Evolutionary conservation across 495 filamentous ascomycete genomes (phyloP), one percentile per base, ranked within the genome.

Genomic region (Hyphodiscus hymeniophilus): DNA sequence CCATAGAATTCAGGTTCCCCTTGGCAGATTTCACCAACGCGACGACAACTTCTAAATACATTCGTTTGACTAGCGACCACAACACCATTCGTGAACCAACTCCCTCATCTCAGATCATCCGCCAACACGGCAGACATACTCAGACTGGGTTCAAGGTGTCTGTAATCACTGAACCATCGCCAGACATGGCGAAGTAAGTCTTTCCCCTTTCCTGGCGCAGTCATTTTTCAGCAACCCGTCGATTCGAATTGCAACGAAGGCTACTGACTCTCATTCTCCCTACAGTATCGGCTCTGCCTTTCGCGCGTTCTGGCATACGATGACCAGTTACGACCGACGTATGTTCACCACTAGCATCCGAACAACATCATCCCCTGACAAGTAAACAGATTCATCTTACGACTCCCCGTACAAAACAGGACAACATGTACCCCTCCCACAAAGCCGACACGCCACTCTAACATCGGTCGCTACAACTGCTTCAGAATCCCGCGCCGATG

Each of bases 291-390:
- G 58, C 23, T 50, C 47, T 24, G 52, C 58, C 16, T 80, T 85
- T 66, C 77, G 79, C 56, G 85, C 84, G 54, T 88, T 95, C 68
- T 96, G 91, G 91, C 91, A 97, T 75, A 84, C 88, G 44, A 92
- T 96, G 88, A 95, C 89, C 60, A 77, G 73, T 53, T 62, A 77
- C 64, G 75, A 79, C 63, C 65, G 75, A 66, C 75, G 75, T 79
- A 51, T 62, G 74, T 66, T 18, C 7, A n/a, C 31, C 60, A 48
- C 54, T 51, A 34, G 17, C 3, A 66, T 76, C 74, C 59, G 64
- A 43, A 7, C n/a, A 15, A 31, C 77, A 68, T 71, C 85, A 61
- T 73, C 18, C 38, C 44, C 51, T 43, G 54, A 40, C 11, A 51
- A 10, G 38, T 58, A 50, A 38, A 59, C 80, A 75, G 84, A 92